Evolutionary conservation across 2,329 filamentous ascomycete species (phyloP), one percentile per base, ranked within the genome.

Genomic region (Xylaria sp.): DNA sequence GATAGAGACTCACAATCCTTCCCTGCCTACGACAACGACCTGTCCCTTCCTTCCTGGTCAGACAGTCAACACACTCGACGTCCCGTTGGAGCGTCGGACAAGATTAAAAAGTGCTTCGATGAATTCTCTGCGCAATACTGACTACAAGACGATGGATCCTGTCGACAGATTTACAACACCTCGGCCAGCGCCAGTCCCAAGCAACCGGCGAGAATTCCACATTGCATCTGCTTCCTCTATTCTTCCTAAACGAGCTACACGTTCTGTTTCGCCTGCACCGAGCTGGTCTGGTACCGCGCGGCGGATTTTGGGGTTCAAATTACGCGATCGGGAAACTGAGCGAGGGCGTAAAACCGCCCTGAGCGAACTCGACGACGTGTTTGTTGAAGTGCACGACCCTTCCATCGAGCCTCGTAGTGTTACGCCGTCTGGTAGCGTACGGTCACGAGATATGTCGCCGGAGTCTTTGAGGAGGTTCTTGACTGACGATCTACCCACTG

Each of bases 41-140:
- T 98, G 95, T 76, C 94, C 95, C 39, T 89, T 95, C 69, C 85
- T 97, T 29, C 95, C 95, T 3, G 95, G 95, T 15, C 95, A 97
- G 79, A 86, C 87, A 1, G 88, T 97, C 76, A 97, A 98, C 80
- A 87, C 93, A 15, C 82, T 98, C 63, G 89, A 92, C 61, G 88
- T 98, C 11, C 95, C 95, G 15, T 82, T 88, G 38, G 91, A 97
- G 77, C 85, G 86, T 69, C 80, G 84, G 47, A 80, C 83, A 69
- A 84, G 88, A 66, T 80, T 84, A 66, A 87, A 90, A 68, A 91
- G 90, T 73, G 87, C 85, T 63, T 94, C 91, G 4, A 82, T 88
- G 71, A 89, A 82, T 72, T 90, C 89, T 6, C 80, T 89, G 57
- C 80, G 83, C 57, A 83, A 80, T 49, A 82, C 85, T 60, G 85